Conservation (phyloP, 306 rosid genomes). For the Albizia julibrissin region DNA sequence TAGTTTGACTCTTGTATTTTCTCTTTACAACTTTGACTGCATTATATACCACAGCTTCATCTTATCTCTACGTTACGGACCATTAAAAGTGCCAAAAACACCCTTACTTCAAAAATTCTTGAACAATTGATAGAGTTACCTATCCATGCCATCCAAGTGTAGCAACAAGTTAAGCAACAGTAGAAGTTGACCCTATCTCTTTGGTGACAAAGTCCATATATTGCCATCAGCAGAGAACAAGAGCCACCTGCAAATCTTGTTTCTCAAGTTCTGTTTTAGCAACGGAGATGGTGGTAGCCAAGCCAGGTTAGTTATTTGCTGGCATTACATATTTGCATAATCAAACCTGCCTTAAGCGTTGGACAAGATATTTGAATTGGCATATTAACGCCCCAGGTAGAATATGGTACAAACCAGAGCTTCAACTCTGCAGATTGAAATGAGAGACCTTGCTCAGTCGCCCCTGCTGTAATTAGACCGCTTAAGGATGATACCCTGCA, state of each 20-base stretch:
- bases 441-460: background rate
- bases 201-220: background rate
- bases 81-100: background rate
- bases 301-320: background rate
- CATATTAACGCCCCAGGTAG: background rate
- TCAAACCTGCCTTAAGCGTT: slow-evolving; percentile 10
- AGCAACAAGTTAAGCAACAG: background rate
- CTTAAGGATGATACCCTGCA: background rate
- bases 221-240: background rate
- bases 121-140: background rate
- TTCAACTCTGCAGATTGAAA: background rate
- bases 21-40: background rate
- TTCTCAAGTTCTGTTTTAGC: background rate
- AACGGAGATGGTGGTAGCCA: background rate
- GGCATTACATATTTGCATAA: background rate
- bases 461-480: background rate
- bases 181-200: background rate
- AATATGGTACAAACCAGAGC: background rate
- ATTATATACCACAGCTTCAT: background rate
- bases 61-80: background rate
- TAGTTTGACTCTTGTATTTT: background rate
- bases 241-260: slow-evolving; percentile 1
- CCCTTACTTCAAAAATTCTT: background rate
- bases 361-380: background rate
- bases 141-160: background rate